These are phyloP conservation scores for Neonectria ditissima DNA, from an alignment of 2,329 filamentous ascomycete genomes.

Conservation along the genomic window DNA sequence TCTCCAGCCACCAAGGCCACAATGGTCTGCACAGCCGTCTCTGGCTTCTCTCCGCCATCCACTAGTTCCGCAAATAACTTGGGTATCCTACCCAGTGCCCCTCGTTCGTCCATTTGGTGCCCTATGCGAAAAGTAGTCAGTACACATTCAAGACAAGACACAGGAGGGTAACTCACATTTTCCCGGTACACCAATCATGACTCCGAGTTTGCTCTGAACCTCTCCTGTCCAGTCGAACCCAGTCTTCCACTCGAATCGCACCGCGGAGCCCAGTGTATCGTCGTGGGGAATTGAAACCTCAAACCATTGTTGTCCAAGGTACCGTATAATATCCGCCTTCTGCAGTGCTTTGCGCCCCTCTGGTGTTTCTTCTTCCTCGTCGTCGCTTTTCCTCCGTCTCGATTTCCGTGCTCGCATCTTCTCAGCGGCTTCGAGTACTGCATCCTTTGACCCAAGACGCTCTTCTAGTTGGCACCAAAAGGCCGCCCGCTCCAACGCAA, in stretches of 20 bases:
- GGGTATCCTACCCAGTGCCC: conserved; percentile 68
- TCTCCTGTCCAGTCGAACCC: conserved; percentile 80
- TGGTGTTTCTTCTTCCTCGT: conserved; percentile 37
- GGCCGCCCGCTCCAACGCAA: conserved; percentile 69
- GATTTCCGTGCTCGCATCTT: conserved; percentile 42
- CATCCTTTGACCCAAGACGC: conserved; percentile 56
- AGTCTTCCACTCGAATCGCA: conserved; percentile 72
- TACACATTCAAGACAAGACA: conserved; percentile 9
- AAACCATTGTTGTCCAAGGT: conserved; percentile 64
- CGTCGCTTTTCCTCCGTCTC: conserved; percentile 38
- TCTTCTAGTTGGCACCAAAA: conserved; percentile 69
- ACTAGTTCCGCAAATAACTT: conserved; percentile 71
- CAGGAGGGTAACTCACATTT: conserved; percentile 66
- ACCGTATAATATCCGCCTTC: conserved; percentile 61
- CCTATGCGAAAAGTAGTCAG: conserved; percentile 55
- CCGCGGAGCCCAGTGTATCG: conserved; percentile 50
- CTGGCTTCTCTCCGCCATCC: conserved; percentile 64
- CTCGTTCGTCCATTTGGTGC: conserved; percentile 68
- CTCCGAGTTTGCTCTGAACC: conserved; percentile 68
- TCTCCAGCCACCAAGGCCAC: conserved; percentile 70
- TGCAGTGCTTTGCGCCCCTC: conserved; percentile 22
- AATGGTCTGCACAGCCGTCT: conserved; percentile 68
- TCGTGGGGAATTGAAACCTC: conserved; percentile 56
- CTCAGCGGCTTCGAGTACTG: conserved; percentile 36
- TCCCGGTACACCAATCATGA: conserved; percentile 67